Evolutionary conservation across 495 filamentous ascomycete genomes (phyloP).

Genomic region (Penicillium pancosmium): DNA sequence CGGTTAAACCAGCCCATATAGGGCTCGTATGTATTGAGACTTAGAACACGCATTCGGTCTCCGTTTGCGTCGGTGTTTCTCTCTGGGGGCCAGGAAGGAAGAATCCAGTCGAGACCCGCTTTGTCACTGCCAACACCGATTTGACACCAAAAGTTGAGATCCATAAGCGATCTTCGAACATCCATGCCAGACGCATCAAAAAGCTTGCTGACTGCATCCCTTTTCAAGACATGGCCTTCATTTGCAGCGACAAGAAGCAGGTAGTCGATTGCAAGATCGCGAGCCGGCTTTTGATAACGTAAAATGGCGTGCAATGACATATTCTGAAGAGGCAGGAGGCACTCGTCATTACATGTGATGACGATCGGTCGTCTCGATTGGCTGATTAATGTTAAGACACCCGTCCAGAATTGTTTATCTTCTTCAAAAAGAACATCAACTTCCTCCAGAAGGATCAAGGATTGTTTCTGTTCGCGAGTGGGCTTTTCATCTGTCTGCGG

Average conservation of each 20-base stretch:
- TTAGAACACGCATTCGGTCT: conserved; percentile 74
- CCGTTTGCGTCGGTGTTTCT: conserved; percentile 67
- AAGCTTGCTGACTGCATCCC: conserved; percentile 66
- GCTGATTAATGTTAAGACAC: conserved; percentile 71
- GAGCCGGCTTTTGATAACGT: conserved; percentile 70
- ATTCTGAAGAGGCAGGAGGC: conserved; percentile 66
- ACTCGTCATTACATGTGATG: conserved; percentile 93
- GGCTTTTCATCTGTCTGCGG: conserved; percentile 40
- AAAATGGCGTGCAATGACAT: conserved; percentile 83
- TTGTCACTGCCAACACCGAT: conserved; percentile 89
- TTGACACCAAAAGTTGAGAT: conserved; percentile 96
- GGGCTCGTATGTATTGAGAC: conserved; percentile 72
- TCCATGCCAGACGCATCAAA: conserved; percentile 70
- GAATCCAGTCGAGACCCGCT: conserved; percentile 87
- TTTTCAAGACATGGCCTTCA: conserved; percentile 82
- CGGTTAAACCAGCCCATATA: conserved; percentile 79
- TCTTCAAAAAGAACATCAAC: conserved; percentile 92
- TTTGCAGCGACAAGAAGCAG: conserved; percentile 81
- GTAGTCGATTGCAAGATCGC: conserved; percentile 74
- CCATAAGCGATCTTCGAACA: conserved; percentile 78
- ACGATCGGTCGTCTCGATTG: conserved; percentile 90
- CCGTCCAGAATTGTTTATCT: conserved; percentile 92
- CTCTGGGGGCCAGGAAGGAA: conserved; percentile 71
- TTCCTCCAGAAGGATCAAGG: conserved; percentile 92
- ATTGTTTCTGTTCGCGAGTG: conserved; percentile 78